Evolutionary conservation across 257 asterid genomes (phyloP), one percentile per base, ranked within the genome.

Genomic region (Osmanthus fragrans): DNA sequence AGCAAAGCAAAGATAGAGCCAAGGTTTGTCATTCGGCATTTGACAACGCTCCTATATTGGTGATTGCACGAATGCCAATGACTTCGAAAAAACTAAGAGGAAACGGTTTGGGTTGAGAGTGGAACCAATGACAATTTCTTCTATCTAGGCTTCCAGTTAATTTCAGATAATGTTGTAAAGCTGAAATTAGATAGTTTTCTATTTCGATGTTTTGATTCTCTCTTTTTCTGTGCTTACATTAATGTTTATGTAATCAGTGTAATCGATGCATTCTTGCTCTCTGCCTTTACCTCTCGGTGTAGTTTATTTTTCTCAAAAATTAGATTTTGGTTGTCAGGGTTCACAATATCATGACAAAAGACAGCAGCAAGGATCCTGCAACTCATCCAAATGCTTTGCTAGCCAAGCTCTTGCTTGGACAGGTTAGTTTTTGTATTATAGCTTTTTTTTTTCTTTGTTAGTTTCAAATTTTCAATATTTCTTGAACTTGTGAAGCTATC

Each of bases 351-450:
- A 91, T 94, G 92, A 88, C 84, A 88, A 83, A 82, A 66, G 99
- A 94, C 82, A 89, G 97, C 70, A 84, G 68, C 60, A 91, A 88
- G 89, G 97, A 94, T 86, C 96, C 97, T 75, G 88, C 84, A 42
- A 82, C 83, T 64, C 72, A 91, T 80, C 95, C 91, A 67, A 86
- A 78, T 83, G 94, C 97, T 83, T 75, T 86, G 78, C 75, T 90
- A 65, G 97, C 99, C 90, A 91, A 85, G 77, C 86, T 91, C 88
- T 80, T 95, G 74, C 84, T 93, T 77, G 88, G 85, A 73, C 98
- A 93, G 98, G 99, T 94, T 76, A 58, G 75, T 78, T 81, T 82
- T 81, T 12, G 16, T 27, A n/a, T 36, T 66, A 71, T 13, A 34
- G 21, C 30, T 65, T 39, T 42, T 73, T 71, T 45, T 70, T 70